phyloP scores from a whole-genome alignment of 2,329 filamentous ascomycete species.

The Aspergillus sp. region DNA sequence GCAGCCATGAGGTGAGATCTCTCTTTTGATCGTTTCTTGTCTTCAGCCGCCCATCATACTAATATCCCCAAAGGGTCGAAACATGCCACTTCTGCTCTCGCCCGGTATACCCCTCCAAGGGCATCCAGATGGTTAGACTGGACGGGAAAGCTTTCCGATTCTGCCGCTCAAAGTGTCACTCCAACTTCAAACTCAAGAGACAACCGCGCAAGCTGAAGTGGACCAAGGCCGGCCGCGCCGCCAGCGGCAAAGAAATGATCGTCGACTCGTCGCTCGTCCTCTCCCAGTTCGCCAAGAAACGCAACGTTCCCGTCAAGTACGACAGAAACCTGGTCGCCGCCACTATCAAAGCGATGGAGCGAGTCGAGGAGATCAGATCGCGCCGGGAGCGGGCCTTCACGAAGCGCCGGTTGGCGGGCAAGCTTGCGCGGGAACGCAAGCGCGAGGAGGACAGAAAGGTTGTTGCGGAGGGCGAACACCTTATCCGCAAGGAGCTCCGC shows the following conservation, averaged over 20 bases:
- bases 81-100: conserved; percentile 72
- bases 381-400: conserved; percentile 90
- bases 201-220: conserved; percentile 96
- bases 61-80: conserved; percentile 49
- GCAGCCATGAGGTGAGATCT: conserved; percentile 29
- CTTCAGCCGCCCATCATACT: background rate
- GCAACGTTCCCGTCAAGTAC: conserved; percentile 95
- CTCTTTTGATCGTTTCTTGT: background rate
- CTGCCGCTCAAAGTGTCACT: conserved; percentile 70
- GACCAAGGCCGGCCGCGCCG: conserved; percentile 91
- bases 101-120: conserved; percentile 68
- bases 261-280: conserved; percentile 83
- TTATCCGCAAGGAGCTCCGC: conserved; percentile 74
- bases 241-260: conserved; percentile 84
- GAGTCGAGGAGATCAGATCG: conserved; percentile 81
- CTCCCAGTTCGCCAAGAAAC: conserved; percentile 80
- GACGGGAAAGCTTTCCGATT: conserved; percentile 59
- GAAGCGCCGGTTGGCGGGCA: conserved; percentile 89
- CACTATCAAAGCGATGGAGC: conserved; percentile 89
- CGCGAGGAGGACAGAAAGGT: conserved; percentile 81
- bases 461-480: conserved; percentile 88
- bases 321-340: conserved; percentile 87
- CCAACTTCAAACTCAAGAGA: conserved; percentile 95
- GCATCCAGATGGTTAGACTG: conserved; percentile 67
- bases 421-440: conserved; percentile 72